Percentiles rank a stretch among this genome's conserved stretches.
Conservation (phyloP, 805 yeast genomes). For the Starmerella sirachaensis region DNA sequence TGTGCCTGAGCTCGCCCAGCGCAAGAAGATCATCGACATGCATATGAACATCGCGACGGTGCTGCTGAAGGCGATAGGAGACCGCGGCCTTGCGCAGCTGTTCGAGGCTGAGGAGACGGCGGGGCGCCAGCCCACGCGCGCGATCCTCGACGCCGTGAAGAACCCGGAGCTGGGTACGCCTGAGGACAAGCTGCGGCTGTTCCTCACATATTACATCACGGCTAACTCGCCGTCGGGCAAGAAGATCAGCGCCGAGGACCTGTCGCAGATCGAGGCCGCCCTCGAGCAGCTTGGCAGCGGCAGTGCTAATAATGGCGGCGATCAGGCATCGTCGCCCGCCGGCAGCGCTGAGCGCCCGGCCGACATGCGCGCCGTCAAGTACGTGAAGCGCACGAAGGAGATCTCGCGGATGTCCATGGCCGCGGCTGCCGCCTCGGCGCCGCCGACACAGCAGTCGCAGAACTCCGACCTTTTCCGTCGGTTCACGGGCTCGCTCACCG, state of each 20-base stretch:
- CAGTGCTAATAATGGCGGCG: not conserved
- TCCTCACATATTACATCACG: slow-evolving; percentile 52
- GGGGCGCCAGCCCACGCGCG: slow-evolving; percentile 35
- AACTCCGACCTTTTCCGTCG: slow-evolving; percentile 32
- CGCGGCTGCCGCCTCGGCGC: slow-evolving; percentile 21
- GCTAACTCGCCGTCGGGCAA: slow-evolving; percentile 27
- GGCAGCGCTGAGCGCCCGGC: slow-evolving; percentile 36
- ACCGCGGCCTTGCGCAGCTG: slow-evolving; percentile 76
- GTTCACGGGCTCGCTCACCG: slow-evolving; percentile 58
- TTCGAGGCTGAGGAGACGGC: slow-evolving; percentile 88
- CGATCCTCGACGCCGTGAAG: slow-evolving; percentile 43
- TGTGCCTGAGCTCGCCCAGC: slow-evolving; percentile 80
- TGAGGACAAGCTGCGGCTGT: slow-evolving; percentile 76
- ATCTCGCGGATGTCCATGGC: slow-evolving; percentile 40
- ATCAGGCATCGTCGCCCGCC: not conserved
- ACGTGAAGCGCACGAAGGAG: slow-evolving; percentile 73
- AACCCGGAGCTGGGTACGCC: slow-evolving; percentile 46
- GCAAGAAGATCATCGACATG: slow-evolving; percentile 81
- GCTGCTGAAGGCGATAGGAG: slow-evolving; percentile 67
- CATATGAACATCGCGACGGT: slow-evolving; percentile 92
- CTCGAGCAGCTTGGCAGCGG: slow-evolving; percentile 27
- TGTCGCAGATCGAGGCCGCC: slow-evolving; percentile 50
- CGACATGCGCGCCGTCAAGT: slow-evolving; percentile 53
- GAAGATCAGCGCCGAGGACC: slow-evolving; percentile 36
- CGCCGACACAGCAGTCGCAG: slow-evolving; percentile 20